Evolutionary conservation across 169 alveolate species (phyloP), one percentile per base, ranked within the genome.

Genomic region (Babesia ovis): DNA sequence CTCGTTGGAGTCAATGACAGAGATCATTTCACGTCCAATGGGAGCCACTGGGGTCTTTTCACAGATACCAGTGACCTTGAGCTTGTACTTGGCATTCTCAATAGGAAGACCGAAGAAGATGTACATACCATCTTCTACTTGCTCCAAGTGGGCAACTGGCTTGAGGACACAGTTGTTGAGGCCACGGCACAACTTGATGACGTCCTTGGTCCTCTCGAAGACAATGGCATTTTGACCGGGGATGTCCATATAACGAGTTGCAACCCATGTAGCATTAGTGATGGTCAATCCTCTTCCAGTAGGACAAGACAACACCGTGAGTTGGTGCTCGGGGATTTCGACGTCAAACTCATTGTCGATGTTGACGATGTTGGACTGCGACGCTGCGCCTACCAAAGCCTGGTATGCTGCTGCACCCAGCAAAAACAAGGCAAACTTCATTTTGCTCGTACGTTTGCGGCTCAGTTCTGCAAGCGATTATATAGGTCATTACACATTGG

Each of bases 51-150:
- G 70, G 25, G 66, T 59, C 18, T 45, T 23, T 34, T 25, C 18
- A 37, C 86, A 77, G 20, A 58, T 23, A 4, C 70, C 86, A 11
- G 29, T 39, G 41, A 77, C 58, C 20, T 56, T 31, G 27, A 77
- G 37, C 43, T 42, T 35, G 67, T 77, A 77, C 20, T 2, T 14
- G 22, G 68, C 68, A 20, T 59, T 43, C 39, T 50, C 18, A 34
- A 77, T 18, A 6, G 86, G 86, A n/a, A 50, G 55, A 23, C 86
- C 86, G 42, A 77, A 41, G 72, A 68, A 77, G 57, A 35, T 23
- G 75, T 50, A 31, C 32, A 12, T 23, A 5, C 45, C 53, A 48
- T 68, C 51, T n/a, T 6, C 41, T 4, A 64, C 74, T 18, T 34
- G 20, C 35, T 66, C 74, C 35, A 54, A 25, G 50, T 53, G 68